phyloP scores from a whole-genome alignment of 805 yeast species.

The Cyberlindnera maritima region DNA sequence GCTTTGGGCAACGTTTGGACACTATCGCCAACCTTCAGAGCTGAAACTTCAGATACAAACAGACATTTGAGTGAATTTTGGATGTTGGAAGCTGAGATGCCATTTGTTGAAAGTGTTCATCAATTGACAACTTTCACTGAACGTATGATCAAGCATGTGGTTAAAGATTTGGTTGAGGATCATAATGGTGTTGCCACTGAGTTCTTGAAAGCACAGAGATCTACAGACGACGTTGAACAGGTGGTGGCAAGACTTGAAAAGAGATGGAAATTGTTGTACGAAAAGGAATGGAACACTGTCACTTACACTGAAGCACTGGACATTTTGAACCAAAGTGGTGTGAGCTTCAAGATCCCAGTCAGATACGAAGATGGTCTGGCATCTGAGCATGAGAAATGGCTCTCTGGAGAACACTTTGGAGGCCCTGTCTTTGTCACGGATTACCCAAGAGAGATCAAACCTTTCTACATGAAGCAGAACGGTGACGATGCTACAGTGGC shows the following conservation, averaged over 20 bases:
- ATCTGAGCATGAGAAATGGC: constrained; percentile 89
- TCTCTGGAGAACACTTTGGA: constrained; percentile 65
- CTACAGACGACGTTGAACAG: constrained; percentile 34
- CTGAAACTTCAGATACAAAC: constrained; percentile 87
- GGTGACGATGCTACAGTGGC: constrained; percentile 61
- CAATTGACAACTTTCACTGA: constrained; percentile 70
- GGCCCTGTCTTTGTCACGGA: constrained; percentile 87
- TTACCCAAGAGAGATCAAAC: constrained; percentile 76
- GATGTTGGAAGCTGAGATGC: constrained; percentile 94
- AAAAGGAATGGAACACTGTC: constrained; percentile 59
- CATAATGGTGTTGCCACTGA: constrained; percentile 25
- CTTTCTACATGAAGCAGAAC: constrained; percentile 84
- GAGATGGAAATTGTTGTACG: constrained; percentile 61
- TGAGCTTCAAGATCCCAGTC: constrained; percentile 43
- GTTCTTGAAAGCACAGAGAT: constrained; percentile 33
- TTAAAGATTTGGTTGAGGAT: constrained; percentile 29
- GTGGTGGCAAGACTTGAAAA: constrained; percentile 29
- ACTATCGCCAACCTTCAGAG: constrained; percentile 87
- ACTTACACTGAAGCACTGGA: constrained; percentile 76
- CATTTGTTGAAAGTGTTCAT: constrained; percentile 54
- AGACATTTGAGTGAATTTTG: constrained; percentile 93
- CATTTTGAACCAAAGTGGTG: constrained; percentile 34
- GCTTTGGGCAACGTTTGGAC: constrained; percentile 85
- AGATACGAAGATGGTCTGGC: constrained; percentile 71
- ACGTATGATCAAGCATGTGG: constrained; percentile 58